phyloP scores from a whole-genome alignment of 2,329 filamentous ascomycete species.

The Remersonia thermophila region DNA sequence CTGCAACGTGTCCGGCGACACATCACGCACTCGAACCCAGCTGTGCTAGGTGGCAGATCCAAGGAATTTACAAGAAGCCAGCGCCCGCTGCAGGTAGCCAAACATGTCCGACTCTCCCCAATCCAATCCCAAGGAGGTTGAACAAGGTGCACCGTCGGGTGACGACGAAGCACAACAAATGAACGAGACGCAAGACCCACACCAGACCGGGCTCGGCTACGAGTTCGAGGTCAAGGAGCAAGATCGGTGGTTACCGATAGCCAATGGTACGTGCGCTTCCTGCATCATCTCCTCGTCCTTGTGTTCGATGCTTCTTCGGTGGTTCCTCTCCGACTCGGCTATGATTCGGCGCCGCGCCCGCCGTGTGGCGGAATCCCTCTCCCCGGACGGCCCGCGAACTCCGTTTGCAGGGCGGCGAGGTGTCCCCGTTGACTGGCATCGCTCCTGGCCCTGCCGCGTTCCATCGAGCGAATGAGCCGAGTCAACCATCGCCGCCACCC shows the following conservation, averaged over 20 bases:
- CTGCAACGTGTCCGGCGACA: constrained; percentile 48
- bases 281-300: constrained; percentile 23
- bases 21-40: constrained; percentile 43
- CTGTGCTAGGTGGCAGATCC: constrained; percentile 43
- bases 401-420: constrained; percentile 22
- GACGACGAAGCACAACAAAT: constrained; percentile 81
- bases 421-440: constrained; percentile 16
- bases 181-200: constrained; percentile 74
- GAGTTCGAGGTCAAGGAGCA: constrained; percentile 99
- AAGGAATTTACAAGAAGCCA: constrained; percentile 48
- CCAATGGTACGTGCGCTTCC: constrained; percentile 85
- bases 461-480: constrained; percentile 23
- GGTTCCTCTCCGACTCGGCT: constrained; percentile 23
- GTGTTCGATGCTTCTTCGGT: constrained; percentile 35
- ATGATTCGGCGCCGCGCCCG: constrained; percentile 23
- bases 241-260: constrained; percentile 98
- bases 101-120: constrained; percentile 83
- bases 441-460: no score
- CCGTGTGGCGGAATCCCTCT: constrained; percentile 15
- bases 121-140: constrained; percentile 90
- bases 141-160: constrained; percentile 83
- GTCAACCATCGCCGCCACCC: constrained; percentile 14
- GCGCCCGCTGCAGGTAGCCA: constrained; percentile 57
- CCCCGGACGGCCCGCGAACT: constrained; percentile 13
- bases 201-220: constrained; percentile 62